Percentiles rank a stretch among this genome's conserved stretches.
phyloP scores from a whole-genome alignment of 768 basidiomycete species.

The Neoboletus magnificus region DNA sequence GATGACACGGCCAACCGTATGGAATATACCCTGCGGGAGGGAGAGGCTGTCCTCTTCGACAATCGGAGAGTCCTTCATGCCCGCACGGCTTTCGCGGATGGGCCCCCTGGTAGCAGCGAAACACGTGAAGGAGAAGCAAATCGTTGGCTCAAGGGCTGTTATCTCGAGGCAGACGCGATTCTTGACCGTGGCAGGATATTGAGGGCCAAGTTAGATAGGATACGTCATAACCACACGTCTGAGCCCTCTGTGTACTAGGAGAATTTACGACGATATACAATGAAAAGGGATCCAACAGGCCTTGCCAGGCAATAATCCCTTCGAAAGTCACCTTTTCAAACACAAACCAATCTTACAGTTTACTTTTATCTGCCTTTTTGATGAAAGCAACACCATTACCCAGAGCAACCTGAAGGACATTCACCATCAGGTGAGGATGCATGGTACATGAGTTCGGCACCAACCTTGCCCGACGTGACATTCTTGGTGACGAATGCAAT shows the following conservation, averaged over 20 bases:
- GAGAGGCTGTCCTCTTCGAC: constrained; percentile 88
- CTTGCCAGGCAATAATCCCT: neutral
- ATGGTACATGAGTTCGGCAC: constrained; percentile 3
- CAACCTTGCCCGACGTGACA: constrained; percentile 55
- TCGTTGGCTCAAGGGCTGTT: constrained; percentile 92
- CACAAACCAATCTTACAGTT: constrained; percentile 30
- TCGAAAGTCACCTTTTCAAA: neutral
- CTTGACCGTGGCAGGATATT: constrained; percentile 59
- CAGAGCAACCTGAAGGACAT: constrained; percentile 41
- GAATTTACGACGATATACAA: neutral
- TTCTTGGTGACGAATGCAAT: constrained; percentile 63
- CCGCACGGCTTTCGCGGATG: constrained; percentile 66
- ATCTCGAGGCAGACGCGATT: constrained; percentile 63
- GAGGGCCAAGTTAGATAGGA: constrained; percentile 26
- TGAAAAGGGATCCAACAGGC: no score
- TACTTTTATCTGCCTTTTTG: constrained; percentile 46
- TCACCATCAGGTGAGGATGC: neutral
- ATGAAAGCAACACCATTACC: constrained; percentile 66
- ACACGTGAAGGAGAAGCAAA: constrained; percentile 48
- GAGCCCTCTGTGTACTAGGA: neutral
- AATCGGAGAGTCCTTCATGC: constrained; percentile 90
- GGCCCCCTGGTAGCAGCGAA: constrained; percentile 25
- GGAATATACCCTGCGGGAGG: constrained; percentile 69
- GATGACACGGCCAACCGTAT: constrained; percentile 51
- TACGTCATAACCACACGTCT: neutral